Conservation (phyloP, 2,329 filamentous ascomycete genomes). For the Pseudopithomyces chartarum region DNA sequence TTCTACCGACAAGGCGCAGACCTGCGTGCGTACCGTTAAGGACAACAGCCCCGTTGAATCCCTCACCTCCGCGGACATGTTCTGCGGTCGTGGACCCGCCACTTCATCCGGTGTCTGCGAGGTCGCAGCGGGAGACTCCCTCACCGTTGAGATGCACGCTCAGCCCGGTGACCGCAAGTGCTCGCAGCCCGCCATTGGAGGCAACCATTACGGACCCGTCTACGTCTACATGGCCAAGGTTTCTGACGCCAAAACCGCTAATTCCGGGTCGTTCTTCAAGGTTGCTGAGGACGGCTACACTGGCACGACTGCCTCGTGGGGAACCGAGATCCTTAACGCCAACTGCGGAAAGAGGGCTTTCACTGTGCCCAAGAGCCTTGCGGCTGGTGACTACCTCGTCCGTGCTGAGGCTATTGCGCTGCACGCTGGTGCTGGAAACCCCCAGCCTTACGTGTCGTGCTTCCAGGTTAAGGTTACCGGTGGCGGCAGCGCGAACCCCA, state of each 20-base stretch:
- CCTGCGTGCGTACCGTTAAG: constrained; percentile 38
- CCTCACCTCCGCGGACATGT: constrained; percentile 39
- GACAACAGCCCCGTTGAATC: constrained; percentile 43
- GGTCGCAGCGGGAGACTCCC: constrained; percentile 39
- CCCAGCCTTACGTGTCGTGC: constrained; percentile 43
- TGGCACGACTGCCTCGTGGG: constrained; percentile 42
- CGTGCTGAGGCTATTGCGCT: constrained; percentile 41
- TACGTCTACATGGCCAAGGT: constrained; percentile 47
- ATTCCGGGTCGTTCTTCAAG: constrained; percentile 42
- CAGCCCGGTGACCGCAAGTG: constrained; percentile 40
- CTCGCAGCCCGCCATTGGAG: constrained; percentile 41
- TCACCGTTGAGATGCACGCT: constrained; percentile 47
- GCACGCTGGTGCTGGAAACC: constrained; percentile 36
- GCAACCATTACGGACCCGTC: constrained; percentile 46
- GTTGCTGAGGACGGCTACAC: constrained; percentile 45
- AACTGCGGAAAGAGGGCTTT: constrained; percentile 45
- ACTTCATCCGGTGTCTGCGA: constrained; percentile 34
- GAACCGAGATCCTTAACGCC: constrained; percentile 46
- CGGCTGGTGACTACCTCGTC: constrained; percentile 40
- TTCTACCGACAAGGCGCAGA: constrained; percentile 33
- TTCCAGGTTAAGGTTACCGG: constrained; percentile 46
- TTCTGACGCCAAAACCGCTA: constrained; percentile 38
- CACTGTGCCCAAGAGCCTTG: constrained; percentile 41
- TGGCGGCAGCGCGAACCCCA: constrained; percentile 38
- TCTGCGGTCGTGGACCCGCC: constrained; percentile 40